A percentile compares a stretch with the other conserved stretches of the same genome.
Evolutionary conservation across 441 rosid genomes (phyloP).

Genomic region (Gossypium trilobum): DNA sequence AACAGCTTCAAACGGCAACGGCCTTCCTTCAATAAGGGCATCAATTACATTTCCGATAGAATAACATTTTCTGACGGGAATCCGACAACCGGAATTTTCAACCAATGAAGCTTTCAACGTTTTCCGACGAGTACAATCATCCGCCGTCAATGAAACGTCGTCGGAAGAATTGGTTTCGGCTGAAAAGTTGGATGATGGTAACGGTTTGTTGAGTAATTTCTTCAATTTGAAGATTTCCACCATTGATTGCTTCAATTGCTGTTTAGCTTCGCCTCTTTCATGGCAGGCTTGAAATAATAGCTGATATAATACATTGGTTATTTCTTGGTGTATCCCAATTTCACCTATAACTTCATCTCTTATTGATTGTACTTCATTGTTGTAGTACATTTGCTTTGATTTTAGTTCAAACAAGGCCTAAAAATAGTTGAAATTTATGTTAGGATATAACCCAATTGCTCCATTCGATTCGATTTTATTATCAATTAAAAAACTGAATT

Average conservation of each 20-base stretch:
- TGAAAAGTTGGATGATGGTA: neutral
- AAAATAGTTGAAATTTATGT: neutral
- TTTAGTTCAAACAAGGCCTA: neutral
- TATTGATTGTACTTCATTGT: neutral
- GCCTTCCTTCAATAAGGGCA: neutral
- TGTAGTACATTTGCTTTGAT: neutral
- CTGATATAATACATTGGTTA: neutral
- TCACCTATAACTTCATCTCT: neutral
- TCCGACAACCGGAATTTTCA: neutral
- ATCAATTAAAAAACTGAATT: no score
- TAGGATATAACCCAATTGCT: neutral
- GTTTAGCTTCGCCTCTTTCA: slow-evolving; percentile 17
- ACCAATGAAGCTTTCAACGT: neutral
- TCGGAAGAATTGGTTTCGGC: neutral
- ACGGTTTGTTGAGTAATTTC: neutral
- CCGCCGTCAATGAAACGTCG: neutral
- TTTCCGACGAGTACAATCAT: neutral
- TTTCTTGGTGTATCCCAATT: neutral
- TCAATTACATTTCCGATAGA: neutral
- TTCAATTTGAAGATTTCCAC: neutral
- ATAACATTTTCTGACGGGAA: neutral
- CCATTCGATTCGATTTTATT: neutral
- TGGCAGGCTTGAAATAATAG: neutral
- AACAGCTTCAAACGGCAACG: slow-evolving; percentile 1
- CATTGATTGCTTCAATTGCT: slow-evolving; percentile 1